Base-by-base conservation (phyloP, 129 eudicot genomes). In the Centella asiatica region DNA sequence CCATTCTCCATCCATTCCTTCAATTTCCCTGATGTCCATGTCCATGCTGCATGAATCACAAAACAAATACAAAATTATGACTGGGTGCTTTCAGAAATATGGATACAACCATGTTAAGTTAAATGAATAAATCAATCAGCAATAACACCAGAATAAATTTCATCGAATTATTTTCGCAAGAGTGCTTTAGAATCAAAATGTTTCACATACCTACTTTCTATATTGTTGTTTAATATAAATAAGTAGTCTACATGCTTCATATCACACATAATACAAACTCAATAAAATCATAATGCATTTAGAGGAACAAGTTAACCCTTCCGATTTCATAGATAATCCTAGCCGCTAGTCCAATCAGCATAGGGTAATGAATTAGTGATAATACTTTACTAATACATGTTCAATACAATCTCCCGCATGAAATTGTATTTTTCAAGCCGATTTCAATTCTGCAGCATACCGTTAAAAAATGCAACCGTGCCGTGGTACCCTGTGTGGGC, bases 1-100 rank as follows among this genome's bases (percentile, higher is more conserved):
- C 95, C 87, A 86, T 70, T 82, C 90, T 51, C 69, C 90, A 49
- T 83, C 80, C 78, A 77, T 79, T 66, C 80, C 87, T 68, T 86
- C 95, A 65, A 78, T 80, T 63, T 80, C 90, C 67, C 67, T 85
- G 9, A 77, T 80, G 69, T 83, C 88, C 90, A 77, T 80, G 69
- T 83, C 88, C 90, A 83, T 75, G 74, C 87, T 87, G 85, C 82
- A 75, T 33, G 32, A 15, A 66, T 39, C 60, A 23, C 45, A 65
- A 7, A 56, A 22, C 47, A 62, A 60, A n/a, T 31, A 2, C 36
- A 18, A 44, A 19, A 31, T 20, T 31, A 20, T 20, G 34, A 34
- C n/a, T 29, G 11, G 4, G 46, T n/a, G 47, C 15, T 9, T 40
- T 40, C 0, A 40, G 47, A 11, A 13, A n/a, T 42, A 42, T 42